Base-by-base conservation (phyloP, 192 early-diverging fungal species). In the Chytriomyces confervae region DNA sequence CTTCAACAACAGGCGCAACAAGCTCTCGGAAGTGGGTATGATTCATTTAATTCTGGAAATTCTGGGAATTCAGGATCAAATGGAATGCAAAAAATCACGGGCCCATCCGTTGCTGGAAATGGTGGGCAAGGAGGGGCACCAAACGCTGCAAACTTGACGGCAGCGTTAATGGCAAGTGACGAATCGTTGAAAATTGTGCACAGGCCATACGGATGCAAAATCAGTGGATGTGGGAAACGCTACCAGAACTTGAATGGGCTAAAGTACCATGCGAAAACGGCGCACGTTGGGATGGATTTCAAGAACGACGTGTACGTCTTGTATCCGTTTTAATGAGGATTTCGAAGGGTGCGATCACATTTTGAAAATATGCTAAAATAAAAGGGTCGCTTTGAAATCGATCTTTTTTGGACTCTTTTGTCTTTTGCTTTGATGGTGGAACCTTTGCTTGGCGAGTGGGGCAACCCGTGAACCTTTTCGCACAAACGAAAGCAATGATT, bases 231-330 rank as follows among this genome's bases (percentile, higher is more conserved):
- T 86, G 92, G 92, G 78, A 97, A 97, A 82, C 85, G 95, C 49
- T 98, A 98, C 91, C 97, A 98, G 86, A 98, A 98, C 84, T 81
- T 95, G 76, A 96, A 96, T 77, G 96, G 96, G 6, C 88, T 98
- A 75, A 96, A 97, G 88, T 98, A 98, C 83, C 96, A 98, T 77
- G 85, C 82, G 23, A 64, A 76, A n/a, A 80, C 77, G 51, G 76
- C 75, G 18, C 85, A 86, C 62, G 11, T 75, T 9, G 72, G 73
- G n/a, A 16, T 80, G 68, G 72, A 81, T 47, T 86, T 86, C 64
- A 75, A 85, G 77, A 62, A 74, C 6, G 75, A 79, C 13, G 62
- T 80, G 27, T 76, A 76, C 53, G 72, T 80, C 43, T 45, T 80
- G 63, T 76, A 62, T 64, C 79, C 72, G 16, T 80, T 78, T 71